Conservation (phyloP, 2,329 filamentous ascomycete genomes). For the Ascocoryne sarcoides region DNA sequence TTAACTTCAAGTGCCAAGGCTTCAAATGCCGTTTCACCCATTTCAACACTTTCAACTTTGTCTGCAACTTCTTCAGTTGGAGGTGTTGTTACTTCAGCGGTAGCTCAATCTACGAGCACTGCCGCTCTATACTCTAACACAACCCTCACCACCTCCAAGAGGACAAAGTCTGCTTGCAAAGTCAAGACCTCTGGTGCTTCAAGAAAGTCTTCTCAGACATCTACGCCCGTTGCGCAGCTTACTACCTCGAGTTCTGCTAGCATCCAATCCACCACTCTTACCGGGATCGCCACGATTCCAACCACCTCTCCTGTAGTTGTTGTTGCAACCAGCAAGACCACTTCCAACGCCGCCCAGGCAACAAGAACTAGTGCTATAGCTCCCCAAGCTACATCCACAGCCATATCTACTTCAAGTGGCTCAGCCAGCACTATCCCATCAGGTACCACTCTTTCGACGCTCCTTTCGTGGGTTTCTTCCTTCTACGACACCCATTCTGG, state of each 20-base stretch:
- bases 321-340: background rate
- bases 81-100: background rate
- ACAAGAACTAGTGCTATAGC: background rate
- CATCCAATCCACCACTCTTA: no score
- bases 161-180: slow-evolving; percentile 14
- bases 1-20: no score
- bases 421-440: slow-evolving; percentile 4
- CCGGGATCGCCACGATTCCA: slow-evolving; percentile 10
- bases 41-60: slow-evolving; percentile 1
- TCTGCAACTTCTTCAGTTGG: slow-evolving; percentile 6
- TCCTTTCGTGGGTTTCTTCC: slow-evolving; percentile 17
- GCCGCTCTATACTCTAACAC: slow-evolving; percentile 5
- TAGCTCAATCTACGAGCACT: slow-evolving; percentile 5
- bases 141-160: slow-evolving; percentile 9
- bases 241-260: no score
- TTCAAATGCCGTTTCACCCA: no score
- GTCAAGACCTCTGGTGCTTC: slow-evolving; percentile 9
- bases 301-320: slow-evolving; percentile 1
- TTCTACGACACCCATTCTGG: slow-evolving; percentile 15
- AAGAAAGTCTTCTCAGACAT: no score
- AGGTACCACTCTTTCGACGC: slow-evolving; percentile 14
- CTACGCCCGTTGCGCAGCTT: no score
- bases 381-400: background rate
- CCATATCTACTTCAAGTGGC: slow-evolving; percentile 1
- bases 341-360: background rate